Conservation (phyloP, 179 eudicot genomes). For the Camellia oleifera region DNA sequence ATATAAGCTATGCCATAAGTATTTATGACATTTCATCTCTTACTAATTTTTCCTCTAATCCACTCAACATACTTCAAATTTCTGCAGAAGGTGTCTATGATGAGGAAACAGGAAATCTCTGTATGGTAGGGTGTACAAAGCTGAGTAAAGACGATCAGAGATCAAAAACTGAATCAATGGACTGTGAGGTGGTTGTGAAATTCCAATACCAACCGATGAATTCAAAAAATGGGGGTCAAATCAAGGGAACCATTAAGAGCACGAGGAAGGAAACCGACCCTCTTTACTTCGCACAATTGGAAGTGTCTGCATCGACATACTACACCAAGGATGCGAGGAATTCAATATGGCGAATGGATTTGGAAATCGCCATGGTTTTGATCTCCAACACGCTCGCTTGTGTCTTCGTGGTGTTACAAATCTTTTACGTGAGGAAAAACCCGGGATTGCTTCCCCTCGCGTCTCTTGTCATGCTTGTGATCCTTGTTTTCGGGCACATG, state of each 20-base stretch:
- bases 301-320: constrained; percentile 31
- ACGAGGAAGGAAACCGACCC: constrained; percentile 41
- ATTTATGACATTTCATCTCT: background rate
- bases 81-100: constrained; percentile 69
- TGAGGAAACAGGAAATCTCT: constrained; percentile 43
- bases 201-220: constrained; percentile 43
- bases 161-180: constrained; percentile 19
- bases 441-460: constrained; percentile 42
- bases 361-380: constrained; percentile 58
- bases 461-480: constrained; percentile 60
- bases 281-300: constrained; percentile 50
- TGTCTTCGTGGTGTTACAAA: constrained; percentile 54
- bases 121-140: constrained; percentile 70
- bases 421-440: constrained; percentile 48
- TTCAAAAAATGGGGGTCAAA: constrained; percentile 14
- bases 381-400: constrained; percentile 64
- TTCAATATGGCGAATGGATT: constrained; percentile 34
- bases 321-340: constrained; percentile 15
- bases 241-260: constrained; percentile 63
- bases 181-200: constrained; percentile 53
- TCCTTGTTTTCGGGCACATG: constrained; percentile 65
- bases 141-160: constrained; percentile 11
- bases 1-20: constrained; percentile 47
- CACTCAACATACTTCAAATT: constrained; percentile 15
- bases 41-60: background rate